phyloP scores from a whole-genome alignment of 495 filamentous ascomycete species.

The Cladorrhinum samala region DNA sequence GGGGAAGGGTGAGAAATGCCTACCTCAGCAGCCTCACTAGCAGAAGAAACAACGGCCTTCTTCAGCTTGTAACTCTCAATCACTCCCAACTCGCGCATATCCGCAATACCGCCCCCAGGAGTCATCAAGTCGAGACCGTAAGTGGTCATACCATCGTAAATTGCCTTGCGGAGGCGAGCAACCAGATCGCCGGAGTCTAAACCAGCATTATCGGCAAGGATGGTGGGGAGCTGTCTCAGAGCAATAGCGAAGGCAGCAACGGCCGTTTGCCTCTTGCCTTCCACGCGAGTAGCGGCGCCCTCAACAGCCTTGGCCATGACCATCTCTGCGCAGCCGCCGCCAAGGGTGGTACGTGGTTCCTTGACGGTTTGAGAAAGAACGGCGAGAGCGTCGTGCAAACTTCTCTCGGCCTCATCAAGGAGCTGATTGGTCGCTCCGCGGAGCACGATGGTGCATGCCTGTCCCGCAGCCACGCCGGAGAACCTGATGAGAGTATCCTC shows the following conservation, averaged over 20 bases:
- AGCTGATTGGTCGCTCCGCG: slow-evolving; percentile 95
- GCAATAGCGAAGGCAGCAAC: slow-evolving; percentile 86
- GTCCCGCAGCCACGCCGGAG: slow-evolving; percentile 88
- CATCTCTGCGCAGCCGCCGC: slow-evolving; percentile 97
- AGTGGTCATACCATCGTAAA: slow-evolving; percentile 87
- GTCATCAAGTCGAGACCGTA: slow-evolving; percentile 85
- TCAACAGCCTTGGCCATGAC: slow-evolving; percentile 98
- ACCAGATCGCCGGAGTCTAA: slow-evolving; percentile 93
- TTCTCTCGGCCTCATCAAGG: slow-evolving; percentile 93
- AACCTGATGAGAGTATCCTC: slow-evolving; percentile 97
- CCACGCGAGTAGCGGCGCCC: slow-evolving; percentile 84
- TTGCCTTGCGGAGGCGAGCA: slow-evolving; percentile 81
- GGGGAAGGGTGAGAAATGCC: slow-evolving; percentile 20
- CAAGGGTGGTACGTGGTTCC: slow-evolving; percentile 89
- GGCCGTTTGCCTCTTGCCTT: slow-evolving; percentile 92
- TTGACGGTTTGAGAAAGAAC: slow-evolving; percentile 95
- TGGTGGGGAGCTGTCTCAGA: slow-evolving; percentile 88
- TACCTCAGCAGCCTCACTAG: slow-evolving; percentile 95
- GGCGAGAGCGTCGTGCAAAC: slow-evolving; percentile 90
- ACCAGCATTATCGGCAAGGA: slow-evolving; percentile 94
- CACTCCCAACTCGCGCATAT: slow-evolving; percentile 93
- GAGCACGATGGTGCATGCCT: slow-evolving; percentile 94
- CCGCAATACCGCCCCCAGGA: slow-evolving; percentile 86
- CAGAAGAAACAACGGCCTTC: slow-evolving; percentile 89
- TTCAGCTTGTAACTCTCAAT: slow-evolving; percentile 99